Evolutionary conservation across 768 basidiomycete species (phyloP), one percentile per base, ranked within the genome.

Genomic region (Suillus weaverae): DNA sequence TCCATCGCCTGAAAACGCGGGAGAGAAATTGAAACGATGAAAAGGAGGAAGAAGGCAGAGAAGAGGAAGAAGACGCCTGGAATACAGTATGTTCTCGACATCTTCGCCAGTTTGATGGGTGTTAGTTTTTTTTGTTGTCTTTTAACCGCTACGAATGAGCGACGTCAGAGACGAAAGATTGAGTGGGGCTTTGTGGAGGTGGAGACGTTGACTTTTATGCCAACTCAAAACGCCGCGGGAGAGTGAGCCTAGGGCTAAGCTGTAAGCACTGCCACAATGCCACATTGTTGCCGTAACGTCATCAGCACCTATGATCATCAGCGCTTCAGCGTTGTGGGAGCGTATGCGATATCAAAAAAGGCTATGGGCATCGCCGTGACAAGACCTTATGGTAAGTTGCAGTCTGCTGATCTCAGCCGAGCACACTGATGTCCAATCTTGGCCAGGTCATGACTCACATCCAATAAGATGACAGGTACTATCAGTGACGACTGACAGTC

Each of bases 1-100:
- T 92, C 91, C 68, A 92, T 78, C 0, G 83, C 85, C 22, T 87
- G 80, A 26, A 93, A 80, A 76, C 78, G 87, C 1, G 92, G 91
- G 4, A 92, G 78, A 18, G 91, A 92, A 57, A 93, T 81, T 14
- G 90, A 87, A 38, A 86, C 84, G 67, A 92, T 77, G 72, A 92
- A 79, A 68, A 83, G 84, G 66, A 92, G 83, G 2, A 89, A 81
- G 64, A 91, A 83, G 33, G 91, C 90, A 51, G 74, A 77, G 70
- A 85, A 78, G 61, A 91, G 77, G 68, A 86, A 81, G 68, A 86
- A 74, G 43, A 85, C 69, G 38, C 86, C 88, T 4, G 88, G 87
- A 65, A 91, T 79, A 71, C 87, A 88, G 77, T 89, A 86, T 32
- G 76, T 69, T 66, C 86, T 82, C 26, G 79, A 66, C 81, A 82